Evolutionary conservation across 2,329 filamentous ascomycete genomes (phyloP).

Genomic region (Hymenoscyphus fraxineus): DNA sequence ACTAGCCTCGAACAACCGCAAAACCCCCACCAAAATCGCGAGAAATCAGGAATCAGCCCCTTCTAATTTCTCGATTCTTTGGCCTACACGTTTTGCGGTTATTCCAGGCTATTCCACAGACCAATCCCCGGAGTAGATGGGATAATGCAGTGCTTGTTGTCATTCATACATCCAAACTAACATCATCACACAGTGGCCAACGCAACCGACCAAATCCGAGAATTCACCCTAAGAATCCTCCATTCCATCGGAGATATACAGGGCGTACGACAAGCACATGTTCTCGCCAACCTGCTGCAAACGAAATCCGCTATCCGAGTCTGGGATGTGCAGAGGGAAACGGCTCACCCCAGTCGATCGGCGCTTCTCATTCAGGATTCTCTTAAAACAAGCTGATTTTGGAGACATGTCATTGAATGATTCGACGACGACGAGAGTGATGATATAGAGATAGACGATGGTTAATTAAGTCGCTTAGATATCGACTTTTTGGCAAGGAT

Average conservation of each 20-base stretch:
- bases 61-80: background rate
- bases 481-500: background rate
- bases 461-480: background rate
- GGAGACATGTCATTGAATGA: background rate
- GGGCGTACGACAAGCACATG: conserved; percentile 27
- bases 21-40: background rate
- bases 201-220: conserved; percentile 10
- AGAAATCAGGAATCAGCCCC: background rate
- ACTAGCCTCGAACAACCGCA: background rate
- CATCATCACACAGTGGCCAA: background rate
- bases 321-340: conserved; percentile 3
- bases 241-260: conserved; percentile 21
- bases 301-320: conserved; percentile 3
- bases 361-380: background rate
- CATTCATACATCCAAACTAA: background rate
- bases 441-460: background rate
- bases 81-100: background rate
- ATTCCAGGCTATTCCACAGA: background rate
- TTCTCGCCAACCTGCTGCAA: conserved; percentile 22
- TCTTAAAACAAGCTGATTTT: background rate
- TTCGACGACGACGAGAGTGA: background rate
- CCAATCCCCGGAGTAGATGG: background rate
- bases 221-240: conserved; percentile 25
- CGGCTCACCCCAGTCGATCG: background rate
- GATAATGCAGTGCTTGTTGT: background rate